A percentile compares a stretch with the other conserved stretches of the same genome.
These are phyloP conservation scores for Fraxinus americana DNA, from an alignment of 257 asterid species.

Conservation along the genomic window DNA sequence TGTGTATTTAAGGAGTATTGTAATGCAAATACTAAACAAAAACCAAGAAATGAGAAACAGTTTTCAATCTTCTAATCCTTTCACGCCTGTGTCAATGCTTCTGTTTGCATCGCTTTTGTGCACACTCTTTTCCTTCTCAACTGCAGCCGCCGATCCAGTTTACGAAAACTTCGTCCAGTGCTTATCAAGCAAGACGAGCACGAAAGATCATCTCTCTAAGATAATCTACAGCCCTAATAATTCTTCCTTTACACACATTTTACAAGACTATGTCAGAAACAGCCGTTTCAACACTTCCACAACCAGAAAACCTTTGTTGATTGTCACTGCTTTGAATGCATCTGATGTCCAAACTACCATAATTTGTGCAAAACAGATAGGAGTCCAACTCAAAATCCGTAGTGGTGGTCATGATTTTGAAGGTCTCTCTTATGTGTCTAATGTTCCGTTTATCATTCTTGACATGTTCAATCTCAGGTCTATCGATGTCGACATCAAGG, in stretches of 20 bases:
- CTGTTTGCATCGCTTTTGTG: conserved; percentile 6
- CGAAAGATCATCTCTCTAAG: conserved; percentile 12
- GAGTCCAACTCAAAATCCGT: conserved; percentile 40
- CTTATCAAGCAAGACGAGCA: conserved; percentile 22
- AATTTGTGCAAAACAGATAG: conserved; percentile 29
- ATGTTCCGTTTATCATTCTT: conserved; percentile 25
- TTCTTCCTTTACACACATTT: conserved; percentile 25
- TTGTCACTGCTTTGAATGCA: conserved; percentile 33
- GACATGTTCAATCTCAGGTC: conserved; percentile 45
- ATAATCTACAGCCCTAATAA: conserved; percentile 31
- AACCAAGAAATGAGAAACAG: not conserved
- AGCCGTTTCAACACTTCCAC: conserved; percentile 30
- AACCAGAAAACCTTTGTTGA: conserved; percentile 39
- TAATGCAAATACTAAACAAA: not conserved
- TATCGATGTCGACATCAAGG: conserved; percentile 13
- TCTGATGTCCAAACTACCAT: conserved; percentile 30
- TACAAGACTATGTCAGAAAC: conserved; percentile 36
- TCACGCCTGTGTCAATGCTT: not conserved
- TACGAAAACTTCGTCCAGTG: conserved; percentile 33
- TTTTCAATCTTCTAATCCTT: not conserved
- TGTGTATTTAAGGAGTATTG: not conserved
- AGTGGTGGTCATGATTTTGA: conserved; percentile 68
- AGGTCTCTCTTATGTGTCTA: conserved; percentile 41
- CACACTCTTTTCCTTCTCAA: not conserved
- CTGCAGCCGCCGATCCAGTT: conserved; percentile 19